Percentiles rank a stretch among this genome's conserved stretches.
phyloP scores from a whole-genome alignment of 805 yeast genomes.

The Saturnispora saitoi region DNA sequence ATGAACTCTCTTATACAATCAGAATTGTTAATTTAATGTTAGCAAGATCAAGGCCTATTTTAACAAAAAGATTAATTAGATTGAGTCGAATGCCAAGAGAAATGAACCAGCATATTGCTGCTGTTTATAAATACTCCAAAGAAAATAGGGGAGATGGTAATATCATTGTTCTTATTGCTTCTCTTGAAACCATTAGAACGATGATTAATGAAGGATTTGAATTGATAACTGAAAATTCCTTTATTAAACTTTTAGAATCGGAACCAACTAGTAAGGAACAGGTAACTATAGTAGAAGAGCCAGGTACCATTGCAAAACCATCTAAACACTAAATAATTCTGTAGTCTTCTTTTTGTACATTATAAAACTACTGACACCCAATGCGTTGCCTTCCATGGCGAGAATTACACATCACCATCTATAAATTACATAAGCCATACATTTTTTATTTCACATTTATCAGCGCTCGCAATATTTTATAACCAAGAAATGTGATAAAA shows the following conservation, averaged over 20 bases:
- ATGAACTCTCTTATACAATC: conserved; percentile 50
- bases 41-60: conserved; percentile 30
- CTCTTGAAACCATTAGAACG: conserved; percentile 26
- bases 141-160: conserved; percentile 31
- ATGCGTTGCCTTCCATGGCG: too few relatives aligned
- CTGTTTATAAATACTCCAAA: conserved; percentile 33
- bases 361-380: too few relatives aligned
- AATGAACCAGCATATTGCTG: conserved; percentile 29
- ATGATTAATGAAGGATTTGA: conserved; percentile 16
- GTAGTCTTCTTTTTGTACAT: too few relatives aligned
- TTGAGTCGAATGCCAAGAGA: conserved; percentile 29
- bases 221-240: not conserved
- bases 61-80: conserved; percentile 21
- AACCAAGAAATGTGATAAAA: not conserved
- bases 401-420: too few relatives aligned
- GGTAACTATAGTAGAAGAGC: not conserved
- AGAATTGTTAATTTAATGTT: conserved; percentile 34
- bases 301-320: too few relatives aligned
- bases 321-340: too few relatives aligned
- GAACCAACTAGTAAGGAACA: not conserved
- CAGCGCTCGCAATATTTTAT: too few relatives aligned
- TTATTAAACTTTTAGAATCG: not conserved
- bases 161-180: conserved; percentile 26
- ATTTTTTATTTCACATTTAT: too few relatives aligned
- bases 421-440: too few relatives aligned